phyloP scores from a whole-genome alignment of 2,329 filamentous ascomycete genomes.

The Stagonosporopsis cucurbitacearum region DNA sequence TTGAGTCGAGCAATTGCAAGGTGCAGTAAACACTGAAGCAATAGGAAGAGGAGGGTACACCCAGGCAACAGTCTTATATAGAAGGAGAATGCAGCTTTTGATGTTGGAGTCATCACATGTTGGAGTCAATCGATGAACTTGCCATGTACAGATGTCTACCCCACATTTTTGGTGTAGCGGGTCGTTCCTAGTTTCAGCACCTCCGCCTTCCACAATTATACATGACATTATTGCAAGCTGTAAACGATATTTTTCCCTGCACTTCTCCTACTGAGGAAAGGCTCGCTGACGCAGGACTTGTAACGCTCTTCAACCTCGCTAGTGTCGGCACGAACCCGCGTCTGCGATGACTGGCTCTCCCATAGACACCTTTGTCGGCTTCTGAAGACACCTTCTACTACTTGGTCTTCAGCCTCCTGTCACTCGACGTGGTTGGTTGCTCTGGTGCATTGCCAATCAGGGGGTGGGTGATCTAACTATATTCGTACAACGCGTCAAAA shows the following conservation, averaged over 20 bases:
- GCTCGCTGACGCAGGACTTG: not conserved
- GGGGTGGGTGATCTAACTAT: not conserved
- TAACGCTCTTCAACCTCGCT: not conserved
- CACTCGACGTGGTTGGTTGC: not conserved
- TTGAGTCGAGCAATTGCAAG: not conserved
- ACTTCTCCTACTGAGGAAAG: not conserved
- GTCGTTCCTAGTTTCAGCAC: not conserved
- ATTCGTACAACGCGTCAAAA: conserved; percentile 4
- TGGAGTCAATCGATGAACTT: too few relatives aligned
- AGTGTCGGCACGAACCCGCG: not conserved
- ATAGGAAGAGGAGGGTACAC: not conserved
- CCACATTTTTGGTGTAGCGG: conserved; percentile 10
- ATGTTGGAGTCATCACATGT: not conserved
- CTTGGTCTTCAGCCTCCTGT: not conserved
- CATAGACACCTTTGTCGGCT: not conserved
- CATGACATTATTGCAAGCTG: not conserved
- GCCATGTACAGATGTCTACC: not conserved
- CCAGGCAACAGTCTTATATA: too few relatives aligned
- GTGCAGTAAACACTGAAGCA: not conserved
- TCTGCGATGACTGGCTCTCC: not conserved
- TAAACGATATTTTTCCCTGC: not conserved
- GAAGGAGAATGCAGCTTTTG: too few relatives aligned
- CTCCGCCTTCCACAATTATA: not conserved
- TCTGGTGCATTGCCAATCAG: not conserved
- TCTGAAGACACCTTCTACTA: not conserved